Evolutionary conservation across 1,284 basidiomycete genomes (phyloP).

Genomic region (Hypsizygus ulmarius): DNA sequence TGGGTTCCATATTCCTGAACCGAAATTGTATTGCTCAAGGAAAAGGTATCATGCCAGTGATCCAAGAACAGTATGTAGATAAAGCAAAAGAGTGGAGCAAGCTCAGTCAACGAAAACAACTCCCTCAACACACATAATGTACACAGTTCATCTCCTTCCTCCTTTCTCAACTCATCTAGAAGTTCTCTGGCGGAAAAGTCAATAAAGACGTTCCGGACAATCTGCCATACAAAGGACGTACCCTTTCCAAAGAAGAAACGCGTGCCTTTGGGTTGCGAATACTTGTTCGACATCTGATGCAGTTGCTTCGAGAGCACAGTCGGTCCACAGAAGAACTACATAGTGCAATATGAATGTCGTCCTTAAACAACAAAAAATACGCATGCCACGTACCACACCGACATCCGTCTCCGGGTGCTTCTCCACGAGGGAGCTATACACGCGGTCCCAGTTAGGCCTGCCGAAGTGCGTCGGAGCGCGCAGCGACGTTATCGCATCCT

Average conservation of each 20-base stretch:
- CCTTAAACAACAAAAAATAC: background rate
- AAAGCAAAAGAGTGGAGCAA: slow-evolving; percentile 13
- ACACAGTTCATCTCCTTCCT: background rate
- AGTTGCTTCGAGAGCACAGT: slow-evolving; percentile 65
- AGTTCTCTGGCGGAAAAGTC: slow-evolving; percentile 26
- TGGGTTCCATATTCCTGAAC: no score
- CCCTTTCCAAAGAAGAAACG: slow-evolving; percentile 89
- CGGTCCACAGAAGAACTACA: slow-evolving; percentile 81
- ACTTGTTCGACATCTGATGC: slow-evolving; percentile 80
- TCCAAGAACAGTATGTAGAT: background rate
- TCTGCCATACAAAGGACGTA: slow-evolving; percentile 17
- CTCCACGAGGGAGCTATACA: slow-evolving; percentile 72
- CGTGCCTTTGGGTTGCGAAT: slow-evolving; percentile 76
- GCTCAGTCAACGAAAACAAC: slow-evolving; percentile 11
- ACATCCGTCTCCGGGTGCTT: slow-evolving; percentile 84
- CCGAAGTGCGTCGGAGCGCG: slow-evolving; percentile 92
- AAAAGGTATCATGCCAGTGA: no score
- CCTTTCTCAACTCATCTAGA: slow-evolving; percentile 18
- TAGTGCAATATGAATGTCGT: background rate
- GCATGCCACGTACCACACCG: slow-evolving; percentile 59
- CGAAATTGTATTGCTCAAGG: no score
- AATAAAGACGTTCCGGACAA: background rate
- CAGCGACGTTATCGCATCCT: slow-evolving; percentile 82
- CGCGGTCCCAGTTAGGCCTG: slow-evolving; percentile 87
- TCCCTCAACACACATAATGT: background rate